These are phyloP conservation scores for Torulaspora pretoriensis DNA, from an alignment of 1,139 yeast species.

Conservation along the genomic window DNA sequence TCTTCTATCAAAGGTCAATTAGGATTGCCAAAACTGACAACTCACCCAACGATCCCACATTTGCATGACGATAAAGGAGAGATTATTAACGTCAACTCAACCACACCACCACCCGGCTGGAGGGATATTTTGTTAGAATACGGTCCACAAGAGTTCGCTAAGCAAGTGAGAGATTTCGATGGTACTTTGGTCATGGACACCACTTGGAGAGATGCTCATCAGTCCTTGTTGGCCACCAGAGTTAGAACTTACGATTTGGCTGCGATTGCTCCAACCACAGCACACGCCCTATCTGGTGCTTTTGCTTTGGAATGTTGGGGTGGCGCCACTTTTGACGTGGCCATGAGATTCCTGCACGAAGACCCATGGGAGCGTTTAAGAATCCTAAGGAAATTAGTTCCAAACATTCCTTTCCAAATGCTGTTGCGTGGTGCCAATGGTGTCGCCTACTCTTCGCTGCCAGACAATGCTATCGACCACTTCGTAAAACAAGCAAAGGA, in stretches of 20 bases:
- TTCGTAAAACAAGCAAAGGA: conserved; percentile 92
- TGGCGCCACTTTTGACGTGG: conserved; percentile 98
- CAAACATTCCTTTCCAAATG: conserved; percentile 99
- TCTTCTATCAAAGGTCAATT: conserved; percentile 92
- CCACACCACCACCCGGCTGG: conserved; percentile 77
- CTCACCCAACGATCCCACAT: conserved; percentile 71
- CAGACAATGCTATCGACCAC: conserved; percentile 98
- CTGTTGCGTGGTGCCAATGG: conserved; percentile 98
- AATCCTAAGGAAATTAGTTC: conserved; percentile 80
- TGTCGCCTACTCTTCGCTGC: conserved; percentile 94
- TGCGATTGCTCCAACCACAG: conserved; percentile 90
- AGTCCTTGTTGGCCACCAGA: conserved; percentile 95
- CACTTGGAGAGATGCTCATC: conserved; percentile 99
- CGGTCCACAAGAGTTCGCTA: conserved; percentile 88
- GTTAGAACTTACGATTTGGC: conserved; percentile 89
- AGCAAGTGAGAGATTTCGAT: conserved; percentile 73
- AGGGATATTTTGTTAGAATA: conserved; percentile 76
- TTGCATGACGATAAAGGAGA: conserved; percentile 56
- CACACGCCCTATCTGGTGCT: conserved; percentile 84
- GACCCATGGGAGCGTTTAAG: conserved; percentile 98
- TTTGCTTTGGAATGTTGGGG: conserved; percentile 99
- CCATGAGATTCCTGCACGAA: conserved; percentile 96
- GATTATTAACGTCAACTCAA: conserved; percentile 52
- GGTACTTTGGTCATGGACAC: conserved; percentile 96
- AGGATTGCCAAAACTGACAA: conserved; percentile 77